Base-by-base conservation (phyloP, 2,329 filamentous ascomycete genomes). In the Trichoderma pleuroti region DNA sequence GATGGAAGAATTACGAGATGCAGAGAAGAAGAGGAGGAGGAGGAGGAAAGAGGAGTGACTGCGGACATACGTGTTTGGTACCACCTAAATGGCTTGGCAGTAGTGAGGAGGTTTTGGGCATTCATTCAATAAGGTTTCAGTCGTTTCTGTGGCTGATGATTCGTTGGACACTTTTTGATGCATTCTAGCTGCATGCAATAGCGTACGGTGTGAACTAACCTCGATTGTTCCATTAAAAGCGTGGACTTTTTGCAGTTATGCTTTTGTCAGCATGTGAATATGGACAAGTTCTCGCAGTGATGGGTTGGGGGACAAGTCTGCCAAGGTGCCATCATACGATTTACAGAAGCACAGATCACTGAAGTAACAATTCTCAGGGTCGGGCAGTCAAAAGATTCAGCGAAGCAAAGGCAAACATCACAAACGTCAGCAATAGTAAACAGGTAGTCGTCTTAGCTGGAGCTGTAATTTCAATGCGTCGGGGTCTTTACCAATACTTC, bases 61-160 rank as follows among this genome's bases (percentile, higher is more conserved):
- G 32, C 8, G 26, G 42, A 11, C 36, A n/a, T 30, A 18, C 12
- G 9, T 36, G 16, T 18, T 18, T 28, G 54, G 65, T 30, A 28
- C 24, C 21, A 56, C 36, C 54, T 28, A 26, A 34, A 46, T 32
- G n/a, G 52, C 64, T 68, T 68, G 64, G 64, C 64, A 24, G 46
- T 4, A 42, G 63, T 49, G 61, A 64, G 61, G 61, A 64, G 61
- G 24, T 56, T 60, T 54, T 36, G 18, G 49, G 49, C 63, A 57
- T 42, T 52, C 63, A 49, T 52, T 68, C 54, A 61, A 34, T 61
- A 68, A 52, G 56, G 66, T 61, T 66, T 68, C n/a, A 7, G 0
- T 52, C n/a, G 11, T 52, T 52, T 52, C 30, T 26, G 66, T 42
- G 65, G 65, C 66, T 60, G 42, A 26, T 68, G 65, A 68, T 68